A percentile compares a stretch with the other conserved stretches of the same genome.
phyloP scores from a whole-genome alignment of 2,329 filamentous ascomycete genomes.

The Ceratocystis eucalypticola region DNA sequence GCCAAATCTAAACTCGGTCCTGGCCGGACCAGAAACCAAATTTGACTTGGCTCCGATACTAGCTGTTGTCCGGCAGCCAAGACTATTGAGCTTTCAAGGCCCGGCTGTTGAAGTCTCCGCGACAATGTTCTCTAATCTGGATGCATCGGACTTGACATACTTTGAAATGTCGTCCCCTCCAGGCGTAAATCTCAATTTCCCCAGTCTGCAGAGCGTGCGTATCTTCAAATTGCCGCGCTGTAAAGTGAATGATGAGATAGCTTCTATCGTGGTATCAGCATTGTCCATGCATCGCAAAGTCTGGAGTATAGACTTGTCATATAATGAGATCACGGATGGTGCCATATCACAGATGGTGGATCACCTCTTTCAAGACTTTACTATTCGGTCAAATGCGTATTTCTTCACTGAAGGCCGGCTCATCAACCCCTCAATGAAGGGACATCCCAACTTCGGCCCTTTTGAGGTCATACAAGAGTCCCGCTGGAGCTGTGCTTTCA shows the following conservation, averaged over 20 bases:
- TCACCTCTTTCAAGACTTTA: conserved; percentile 9
- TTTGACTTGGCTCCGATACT: conserved; percentile 12
- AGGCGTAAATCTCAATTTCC: conserved; percentile 32
- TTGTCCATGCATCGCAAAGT: conserved; percentile 27
- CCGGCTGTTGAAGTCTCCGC: background rate
- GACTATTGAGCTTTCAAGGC: background rate
- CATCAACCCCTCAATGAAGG: conserved; percentile 22
- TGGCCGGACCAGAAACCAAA: conserved; percentile 5
- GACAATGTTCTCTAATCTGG: conserved; percentile 29
- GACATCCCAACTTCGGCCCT: conserved; percentile 28
- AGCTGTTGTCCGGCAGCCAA: conserved; percentile 1
- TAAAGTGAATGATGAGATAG: conserved; percentile 33
- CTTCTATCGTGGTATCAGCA: conserved; percentile 25
- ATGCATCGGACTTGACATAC: conserved; percentile 32
- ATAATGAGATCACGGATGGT: conserved; percentile 39
- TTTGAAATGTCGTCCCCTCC: conserved; percentile 35
- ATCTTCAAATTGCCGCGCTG: conserved; percentile 38
- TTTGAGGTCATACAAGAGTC: conserved; percentile 38
- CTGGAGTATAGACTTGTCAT: conserved; percentile 44
- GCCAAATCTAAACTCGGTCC: conserved; percentile 11
- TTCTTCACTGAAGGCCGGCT: conserved; percentile 36
- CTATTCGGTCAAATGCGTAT: conserved; percentile 22
- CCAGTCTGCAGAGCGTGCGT: conserved; percentile 34
- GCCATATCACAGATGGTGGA: conserved; percentile 18
- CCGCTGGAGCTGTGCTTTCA: conserved; percentile 31